Conservation (phyloP, 306 rosid species). For the Lathyrus sativus region DNA sequence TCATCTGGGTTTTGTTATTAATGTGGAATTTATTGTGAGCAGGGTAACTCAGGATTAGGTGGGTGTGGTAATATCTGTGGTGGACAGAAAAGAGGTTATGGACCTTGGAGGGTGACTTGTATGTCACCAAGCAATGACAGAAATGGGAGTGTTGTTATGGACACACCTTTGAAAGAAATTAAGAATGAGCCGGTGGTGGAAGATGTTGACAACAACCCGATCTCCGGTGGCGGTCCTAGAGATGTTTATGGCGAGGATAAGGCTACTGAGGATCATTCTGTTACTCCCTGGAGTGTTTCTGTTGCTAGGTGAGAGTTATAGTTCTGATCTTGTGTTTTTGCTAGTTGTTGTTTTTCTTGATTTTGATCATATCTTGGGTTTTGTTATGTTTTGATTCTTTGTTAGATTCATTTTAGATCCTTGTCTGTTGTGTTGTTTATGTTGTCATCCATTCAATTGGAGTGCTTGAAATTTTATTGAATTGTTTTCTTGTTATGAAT, state of each 20-base stretch:
- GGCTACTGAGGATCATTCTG: constrained; percentile 81
- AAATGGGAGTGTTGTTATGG: constrained; percentile 66
- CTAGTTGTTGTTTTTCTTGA: not conserved
- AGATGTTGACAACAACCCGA: constrained; percentile 52
- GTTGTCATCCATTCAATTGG: not conserved
- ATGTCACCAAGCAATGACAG: constrained; percentile 61
- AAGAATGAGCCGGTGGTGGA: constrained; percentile 42
- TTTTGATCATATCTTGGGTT: not conserved
- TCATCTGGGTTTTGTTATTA: constrained; percentile 27
- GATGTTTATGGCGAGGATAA: constrained; percentile 82
- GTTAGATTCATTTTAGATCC: constrained; percentile 21
- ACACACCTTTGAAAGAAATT: constrained; percentile 51
- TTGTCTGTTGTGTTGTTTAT: not conserved
- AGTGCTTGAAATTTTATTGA: constrained; percentile 4
- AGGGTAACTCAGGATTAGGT: constrained; percentile 63
- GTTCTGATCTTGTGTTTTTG: constrained; percentile 10
- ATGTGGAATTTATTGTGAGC: constrained; percentile 20
- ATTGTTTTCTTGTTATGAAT: constrained; percentile 3
- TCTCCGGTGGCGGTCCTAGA: constrained; percentile 64
- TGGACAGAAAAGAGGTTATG: constrained; percentile 48
- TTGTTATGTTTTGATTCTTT: not conserved
- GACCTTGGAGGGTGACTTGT: constrained; percentile 61
- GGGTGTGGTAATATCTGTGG: constrained; percentile 45
- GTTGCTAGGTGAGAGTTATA: constrained; percentile 84
- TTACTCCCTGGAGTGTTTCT: constrained; percentile 90